Percentiles rank a stretch among this genome's conserved stretches.
Evolutionary conservation across 2,329 filamentous ascomycete genomes (phyloP).

Genomic region (Xylaria multiplex): DNA sequence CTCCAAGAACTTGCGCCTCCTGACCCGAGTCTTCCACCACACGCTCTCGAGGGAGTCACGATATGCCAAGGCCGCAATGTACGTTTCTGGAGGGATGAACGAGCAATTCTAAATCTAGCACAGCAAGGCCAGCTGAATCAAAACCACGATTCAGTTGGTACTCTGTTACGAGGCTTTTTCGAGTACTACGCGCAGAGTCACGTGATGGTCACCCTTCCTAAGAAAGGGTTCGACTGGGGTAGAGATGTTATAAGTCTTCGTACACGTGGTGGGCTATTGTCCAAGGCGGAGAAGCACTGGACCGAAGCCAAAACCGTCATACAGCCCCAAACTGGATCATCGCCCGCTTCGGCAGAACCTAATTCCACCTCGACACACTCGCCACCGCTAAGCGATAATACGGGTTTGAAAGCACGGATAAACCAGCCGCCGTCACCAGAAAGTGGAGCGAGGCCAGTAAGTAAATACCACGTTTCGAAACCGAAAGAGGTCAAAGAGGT

Average conservation of each 20-base stretch:
- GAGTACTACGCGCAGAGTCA: slow-evolving; percentile 79
- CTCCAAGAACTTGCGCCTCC: slow-evolving; percentile 69
- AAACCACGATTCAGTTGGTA: slow-evolving; percentile 76
- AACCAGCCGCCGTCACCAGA: slow-evolving; percentile 32
- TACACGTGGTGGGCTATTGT: slow-evolving; percentile 73
- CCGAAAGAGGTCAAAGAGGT: slow-evolving; percentile 70
- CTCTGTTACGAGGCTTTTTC: slow-evolving; percentile 84
- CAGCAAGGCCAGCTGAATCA: slow-evolving; percentile 67
- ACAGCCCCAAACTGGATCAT: slow-evolving; percentile 57
- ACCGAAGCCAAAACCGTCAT: slow-evolving; percentile 79
- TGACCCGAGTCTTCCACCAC: slow-evolving; percentile 52
- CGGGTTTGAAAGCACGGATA: slow-evolving; percentile 17
- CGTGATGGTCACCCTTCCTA: slow-evolving; percentile 60
- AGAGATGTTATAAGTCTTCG: slow-evolving; percentile 82
- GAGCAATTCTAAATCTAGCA: slow-evolving; percentile 72
- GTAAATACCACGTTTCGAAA: slow-evolving; percentile 43
- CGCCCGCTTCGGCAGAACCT: slow-evolving; percentile 39
- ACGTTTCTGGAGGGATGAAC: slow-evolving; percentile 81
- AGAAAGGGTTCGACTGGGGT: slow-evolving; percentile 80
- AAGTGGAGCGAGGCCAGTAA: slow-evolving; percentile 11
- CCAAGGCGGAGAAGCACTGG: slow-evolving; percentile 86
- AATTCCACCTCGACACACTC: slow-evolving; percentile 30
- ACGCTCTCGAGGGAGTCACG: slow-evolving; percentile 53
- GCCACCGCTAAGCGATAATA: slow-evolving; percentile 38
- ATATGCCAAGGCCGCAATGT: slow-evolving; percentile 74